These are phyloP conservation scores for Boechera divaricarpa DNA, from an alignment of 345 rosid genomes.

Conservation along the genomic window DNA sequence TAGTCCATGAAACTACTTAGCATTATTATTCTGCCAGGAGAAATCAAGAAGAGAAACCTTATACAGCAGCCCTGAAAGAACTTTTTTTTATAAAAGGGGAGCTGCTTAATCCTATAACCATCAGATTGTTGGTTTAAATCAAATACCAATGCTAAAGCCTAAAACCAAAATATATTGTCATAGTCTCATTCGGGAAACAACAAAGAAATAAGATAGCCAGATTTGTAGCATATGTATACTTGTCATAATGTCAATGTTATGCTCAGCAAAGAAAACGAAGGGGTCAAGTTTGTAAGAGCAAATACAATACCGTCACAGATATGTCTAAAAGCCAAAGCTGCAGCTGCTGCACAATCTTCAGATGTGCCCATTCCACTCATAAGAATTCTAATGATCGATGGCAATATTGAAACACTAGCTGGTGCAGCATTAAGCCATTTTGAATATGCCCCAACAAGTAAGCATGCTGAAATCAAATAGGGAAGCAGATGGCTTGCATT, in stretches of 20 bases:
- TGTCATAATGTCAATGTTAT: constrained; percentile 24
- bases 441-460: constrained; percentile 95
- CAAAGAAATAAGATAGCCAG: constrained; percentile 17
- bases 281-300: constrained; percentile 27
- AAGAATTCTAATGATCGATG: constrained; percentile 74
- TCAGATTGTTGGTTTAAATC: constrained; percentile 19
- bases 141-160: constrained; percentile 25
- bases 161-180: constrained; percentile 24
- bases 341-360: constrained; percentile 98
- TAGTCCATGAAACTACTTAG: constrained; percentile 27
- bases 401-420: constrained; percentile 71
- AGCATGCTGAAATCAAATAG: constrained; percentile 74
- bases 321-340: constrained; percentile 95
- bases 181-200: constrained; percentile 13
- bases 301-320: constrained; percentile 80
- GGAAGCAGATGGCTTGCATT: constrained; percentile 23
- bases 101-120: constrained; percentile 20
- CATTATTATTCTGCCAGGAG: constrained; percentile 18
- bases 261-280: constrained; percentile 19
- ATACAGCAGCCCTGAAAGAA: constrained; percentile 18
- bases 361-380: constrained; percentile 90
- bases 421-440: constrained; percentile 93
- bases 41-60: constrained; percentile 22
- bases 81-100: constrained; percentile 12
- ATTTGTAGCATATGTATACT: constrained; percentile 28